Evolutionary conservation across 2,329 filamentous ascomycete species (phyloP).

Genomic region (Sporothrix curviconia): DNA sequence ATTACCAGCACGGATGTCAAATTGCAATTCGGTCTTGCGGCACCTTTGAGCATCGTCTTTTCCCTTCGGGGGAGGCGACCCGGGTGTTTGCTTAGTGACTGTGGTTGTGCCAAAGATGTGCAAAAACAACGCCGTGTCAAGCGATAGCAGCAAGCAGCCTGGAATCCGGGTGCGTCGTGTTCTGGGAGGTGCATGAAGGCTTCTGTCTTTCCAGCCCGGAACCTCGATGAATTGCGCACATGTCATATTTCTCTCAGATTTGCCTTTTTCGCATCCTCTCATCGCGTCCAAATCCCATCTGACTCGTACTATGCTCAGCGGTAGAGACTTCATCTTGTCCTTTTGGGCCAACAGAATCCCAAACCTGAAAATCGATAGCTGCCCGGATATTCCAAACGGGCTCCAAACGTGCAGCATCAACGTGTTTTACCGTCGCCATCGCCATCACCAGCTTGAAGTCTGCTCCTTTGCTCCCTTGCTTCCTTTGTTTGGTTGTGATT

Average conservation of each 20-base stretch:
- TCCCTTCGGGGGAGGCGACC: background rate
- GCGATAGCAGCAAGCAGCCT: slow-evolving; percentile 29
- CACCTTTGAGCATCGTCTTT: background rate
- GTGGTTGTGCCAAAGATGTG: slow-evolving; percentile 99
- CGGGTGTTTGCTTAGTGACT: slow-evolving; percentile 57
- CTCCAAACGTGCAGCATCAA: too few species aligned
- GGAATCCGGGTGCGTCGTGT: slow-evolving; percentile 30
- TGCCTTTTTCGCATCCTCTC: background rate
- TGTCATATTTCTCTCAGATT: background rate
- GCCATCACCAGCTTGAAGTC: too few species aligned
- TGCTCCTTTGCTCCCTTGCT: too few species aligned
- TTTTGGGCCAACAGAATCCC: too few species aligned
- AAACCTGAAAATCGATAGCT: too few species aligned
- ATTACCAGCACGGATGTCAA: slow-evolving; percentile 99
- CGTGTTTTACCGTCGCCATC: too few species aligned
- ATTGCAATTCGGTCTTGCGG: slow-evolving; percentile 77
- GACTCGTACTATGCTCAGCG: too few species aligned
- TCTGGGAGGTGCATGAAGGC: background rate
- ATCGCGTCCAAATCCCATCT: background rate
- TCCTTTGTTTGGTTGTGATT: too few species aligned
- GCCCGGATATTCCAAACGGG: too few species aligned
- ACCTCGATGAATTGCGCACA: slow-evolving; percentile 28
- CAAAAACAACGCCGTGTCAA: slow-evolving; percentile 54
- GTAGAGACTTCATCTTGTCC: too few species aligned
- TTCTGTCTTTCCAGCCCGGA: background rate